Conservation (phyloP, 768 basidiomycete genomes). For the Kwoniella sp. region DNA sequence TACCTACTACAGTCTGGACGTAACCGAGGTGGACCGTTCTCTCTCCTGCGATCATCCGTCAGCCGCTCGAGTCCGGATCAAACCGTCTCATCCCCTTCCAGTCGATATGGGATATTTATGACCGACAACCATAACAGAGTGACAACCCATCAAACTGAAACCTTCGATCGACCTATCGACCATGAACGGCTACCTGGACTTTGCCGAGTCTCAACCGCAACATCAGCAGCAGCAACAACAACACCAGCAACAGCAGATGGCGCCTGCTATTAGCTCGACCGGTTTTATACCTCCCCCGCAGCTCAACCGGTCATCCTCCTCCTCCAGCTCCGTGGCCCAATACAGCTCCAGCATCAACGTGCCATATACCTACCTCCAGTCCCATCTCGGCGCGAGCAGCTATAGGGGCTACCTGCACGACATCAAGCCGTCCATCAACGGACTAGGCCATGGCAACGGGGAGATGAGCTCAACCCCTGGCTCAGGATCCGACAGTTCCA, state of each 20-base stretch:
- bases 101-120: no score
- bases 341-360: neutral
- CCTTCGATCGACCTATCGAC: no score
- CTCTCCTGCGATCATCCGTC: no score
- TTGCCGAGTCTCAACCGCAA: conserved; percentile 1
- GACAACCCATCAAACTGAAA: no score
- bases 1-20: no score
- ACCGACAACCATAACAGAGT: no score
- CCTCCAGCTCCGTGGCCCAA: conserved; percentile 3
- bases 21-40: no score
- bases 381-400: conserved; percentile 6
- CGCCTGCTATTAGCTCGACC: no score
- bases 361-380: conserved; percentile 1
- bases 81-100: no score
- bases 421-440: neutral
- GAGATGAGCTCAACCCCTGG: neutral
- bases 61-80: no score
- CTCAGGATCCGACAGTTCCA: neutral
- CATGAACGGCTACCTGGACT: conserved; percentile 5
- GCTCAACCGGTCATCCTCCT: conserved; percentile 7
- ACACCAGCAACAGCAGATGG: neutral
- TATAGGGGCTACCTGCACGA: neutral
- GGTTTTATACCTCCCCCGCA: no score
- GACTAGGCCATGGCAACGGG: neutral
- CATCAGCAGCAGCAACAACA: neutral